Evolutionary conservation across 2,329 filamentous ascomycete genomes (phyloP).

Genomic region (Aureobasidium uvarum): DNA sequence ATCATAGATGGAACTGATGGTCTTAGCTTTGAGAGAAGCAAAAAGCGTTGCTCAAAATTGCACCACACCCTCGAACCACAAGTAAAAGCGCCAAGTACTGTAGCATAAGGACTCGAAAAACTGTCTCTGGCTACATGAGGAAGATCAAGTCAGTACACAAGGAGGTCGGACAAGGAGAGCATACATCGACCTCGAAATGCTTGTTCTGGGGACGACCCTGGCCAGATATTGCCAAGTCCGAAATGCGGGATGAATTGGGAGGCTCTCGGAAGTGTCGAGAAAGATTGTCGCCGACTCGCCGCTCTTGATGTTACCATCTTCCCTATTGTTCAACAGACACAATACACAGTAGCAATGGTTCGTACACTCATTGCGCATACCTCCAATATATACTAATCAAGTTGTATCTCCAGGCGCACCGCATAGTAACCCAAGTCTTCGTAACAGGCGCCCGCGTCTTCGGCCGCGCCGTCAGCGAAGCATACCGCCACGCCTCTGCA

Average conservation of each 20-base stretch:
- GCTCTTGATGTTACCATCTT: slow-evolving; percentile 1
- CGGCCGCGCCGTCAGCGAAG: slow-evolving; percentile 87
- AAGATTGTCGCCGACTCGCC: slow-evolving; percentile 22
- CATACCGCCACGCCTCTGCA: slow-evolving; percentile 91
- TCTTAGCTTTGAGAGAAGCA: no score
- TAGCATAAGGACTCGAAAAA: no score
- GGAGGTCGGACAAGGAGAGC: neutral
- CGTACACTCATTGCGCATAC: neutral
- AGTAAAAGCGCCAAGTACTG: no score
- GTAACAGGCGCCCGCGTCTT: slow-evolving; percentile 87
- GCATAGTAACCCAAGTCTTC: slow-evolving; percentile 90
- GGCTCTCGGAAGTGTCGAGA: slow-evolving; percentile 23
- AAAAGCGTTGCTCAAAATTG: no score
- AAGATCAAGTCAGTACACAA: neutral
- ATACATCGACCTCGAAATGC: neutral
- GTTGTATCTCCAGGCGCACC: slow-evolving; percentile 67
- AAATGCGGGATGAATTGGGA: slow-evolving; percentile 5
- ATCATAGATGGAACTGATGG: no score
- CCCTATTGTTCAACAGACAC: neutral
- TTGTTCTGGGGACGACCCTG: neutral
- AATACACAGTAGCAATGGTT: slow-evolving; percentile 9
- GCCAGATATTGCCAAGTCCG: neutral
- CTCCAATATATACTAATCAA: neutral
- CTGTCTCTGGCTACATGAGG: no score
- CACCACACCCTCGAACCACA: no score